Percentiles rank a stretch among this genome's conserved stretches.
Evolutionary conservation across 805 yeast species (phyloP).

Genomic region (Sungouiozyma intestinalis): DNA sequence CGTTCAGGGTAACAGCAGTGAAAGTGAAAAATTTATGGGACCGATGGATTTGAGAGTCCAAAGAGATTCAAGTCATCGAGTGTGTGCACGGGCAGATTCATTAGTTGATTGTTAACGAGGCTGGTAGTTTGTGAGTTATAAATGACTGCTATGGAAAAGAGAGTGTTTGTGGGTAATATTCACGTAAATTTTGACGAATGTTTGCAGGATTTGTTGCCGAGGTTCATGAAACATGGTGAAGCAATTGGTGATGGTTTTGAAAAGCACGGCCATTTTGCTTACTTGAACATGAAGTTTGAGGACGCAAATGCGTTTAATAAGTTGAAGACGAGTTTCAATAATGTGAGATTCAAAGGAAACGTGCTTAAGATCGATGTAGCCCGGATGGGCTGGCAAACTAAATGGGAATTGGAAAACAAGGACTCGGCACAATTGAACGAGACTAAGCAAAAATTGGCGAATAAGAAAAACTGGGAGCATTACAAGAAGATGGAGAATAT

Average conservation of each 20-base stretch:
- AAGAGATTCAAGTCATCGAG: background rate
- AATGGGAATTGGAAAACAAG: conserved; percentile 37
- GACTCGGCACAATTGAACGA: conserved; percentile 30
- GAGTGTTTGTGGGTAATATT: conserved; percentile 26
- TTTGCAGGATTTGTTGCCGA: conserved; percentile 35
- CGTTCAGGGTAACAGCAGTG: background rate
- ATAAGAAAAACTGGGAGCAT: conserved; percentile 32
- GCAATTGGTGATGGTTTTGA: conserved; percentile 39
- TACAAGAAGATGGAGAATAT: conserved; percentile 31
- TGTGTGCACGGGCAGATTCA: background rate
- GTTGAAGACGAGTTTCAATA: conserved; percentile 51
- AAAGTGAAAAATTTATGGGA: background rate
- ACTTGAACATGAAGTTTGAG: conserved; percentile 46
- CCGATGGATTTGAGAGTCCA: background rate
- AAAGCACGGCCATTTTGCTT: conserved; percentile 54
- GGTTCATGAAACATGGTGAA: conserved; percentile 57
- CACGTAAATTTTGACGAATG: conserved; percentile 17
- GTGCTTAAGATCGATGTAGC: conserved; percentile 55
- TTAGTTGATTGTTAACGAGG: background rate
- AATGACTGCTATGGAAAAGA: conserved; percentile 9
- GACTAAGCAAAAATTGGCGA: conserved; percentile 25
- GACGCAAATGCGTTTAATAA: conserved; percentile 33
- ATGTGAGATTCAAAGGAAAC: conserved; percentile 67
- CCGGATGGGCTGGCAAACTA: conserved; percentile 38
- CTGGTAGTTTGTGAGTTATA: too few relatives aligned